Conservation (phyloP, 208 protist genomes). For the Trypanosoma avium region DNA sequence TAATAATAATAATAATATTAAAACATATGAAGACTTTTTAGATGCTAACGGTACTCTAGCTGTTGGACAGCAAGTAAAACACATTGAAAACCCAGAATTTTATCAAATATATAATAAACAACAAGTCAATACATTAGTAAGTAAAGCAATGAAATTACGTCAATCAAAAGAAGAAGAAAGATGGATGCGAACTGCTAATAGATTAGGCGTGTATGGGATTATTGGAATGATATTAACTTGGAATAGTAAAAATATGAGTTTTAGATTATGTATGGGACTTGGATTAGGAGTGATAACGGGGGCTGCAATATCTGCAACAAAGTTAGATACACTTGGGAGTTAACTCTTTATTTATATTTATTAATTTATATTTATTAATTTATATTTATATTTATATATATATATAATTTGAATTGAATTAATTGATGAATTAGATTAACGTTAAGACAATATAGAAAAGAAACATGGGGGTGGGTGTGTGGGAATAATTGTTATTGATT, state of each 20-base stretch:
- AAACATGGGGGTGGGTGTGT: no score
- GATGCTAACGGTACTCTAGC: slow-evolving; percentile 20
- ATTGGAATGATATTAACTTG: slow-evolving; percentile 64
- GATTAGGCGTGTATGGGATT: slow-evolving; percentile 56
- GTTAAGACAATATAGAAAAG: no score
- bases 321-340: slow-evolving; percentile 42
- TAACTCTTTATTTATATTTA: not conserved
- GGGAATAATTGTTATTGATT: no score
- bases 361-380: slow-evolving; percentile 12
- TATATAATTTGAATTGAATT: not conserved
- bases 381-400: not conserved
- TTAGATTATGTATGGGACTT: slow-evolving; percentile 64
- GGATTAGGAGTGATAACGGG: slow-evolving; percentile 57
- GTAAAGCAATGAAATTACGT: slow-evolving; percentile 40
- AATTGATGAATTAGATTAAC: no score
- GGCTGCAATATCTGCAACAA: slow-evolving; percentile 43
- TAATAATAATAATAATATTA: no score
- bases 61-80: slow-evolving; percentile 20
- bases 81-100: slow-evolving; percentile 18
- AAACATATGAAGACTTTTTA: slow-evolving; percentile 27
- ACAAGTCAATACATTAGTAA: slow-evolving; percentile 67
- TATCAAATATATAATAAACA: slow-evolving; percentile 49
- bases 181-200: slow-evolving; percentile 57
- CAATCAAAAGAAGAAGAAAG: slow-evolving; percentile 55
- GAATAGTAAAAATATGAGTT: slow-evolving; percentile 63